Evolutionary conservation across 1,284 basidiomycete genomes (phyloP).

Genomic region (Ceratobasidium sp.): DNA sequence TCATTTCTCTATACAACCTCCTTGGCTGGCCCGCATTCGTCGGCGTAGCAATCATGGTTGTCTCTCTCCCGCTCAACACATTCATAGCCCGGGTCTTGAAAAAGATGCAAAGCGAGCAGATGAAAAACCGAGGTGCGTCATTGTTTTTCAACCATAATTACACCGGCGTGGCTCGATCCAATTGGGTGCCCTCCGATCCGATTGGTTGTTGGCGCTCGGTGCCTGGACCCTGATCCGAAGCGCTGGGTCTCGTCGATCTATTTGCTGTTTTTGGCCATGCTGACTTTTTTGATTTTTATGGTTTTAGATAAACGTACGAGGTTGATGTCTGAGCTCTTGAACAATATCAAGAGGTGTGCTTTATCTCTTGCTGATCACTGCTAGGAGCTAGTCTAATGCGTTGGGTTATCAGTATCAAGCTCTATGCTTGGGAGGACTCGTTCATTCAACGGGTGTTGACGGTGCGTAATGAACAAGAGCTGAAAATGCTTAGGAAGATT

Average conservation of each 20-base stretch:
- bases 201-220: too few species aligned
- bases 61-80: slow-evolving; percentile 85
- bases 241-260: too few species aligned
- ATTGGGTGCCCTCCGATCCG: too few species aligned
- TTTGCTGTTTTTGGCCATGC: too few species aligned
- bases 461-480: slow-evolving; percentile 87
- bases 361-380: too few species aligned
- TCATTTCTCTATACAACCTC: slow-evolving; percentile 88
- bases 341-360: slow-evolving; percentile 81
- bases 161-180: too few species aligned
- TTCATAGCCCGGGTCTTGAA: slow-evolving; percentile 82
- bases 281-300: not conserved
- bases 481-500: slow-evolving; percentile 85
- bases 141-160: too few species aligned
- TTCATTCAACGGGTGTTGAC: slow-evolving; percentile 80
- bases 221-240: too few species aligned
- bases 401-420: slow-evolving; percentile 69
- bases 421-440: slow-evolving; percentile 90
- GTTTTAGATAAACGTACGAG: slow-evolving; percentile 70
- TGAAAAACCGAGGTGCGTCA: slow-evolving; percentile 81
- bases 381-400: too few species aligned
- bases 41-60: slow-evolving; percentile 91
- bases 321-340: slow-evolving; percentile 84
- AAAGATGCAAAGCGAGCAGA: slow-evolving; percentile 85
- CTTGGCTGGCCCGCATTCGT: slow-evolving; percentile 94